Percentiles rank a stretch among this genome's conserved stretches.
phyloP scores from a whole-genome alignment of 805 yeast species.

The Hanseniaspora occidentalis region DNA sequence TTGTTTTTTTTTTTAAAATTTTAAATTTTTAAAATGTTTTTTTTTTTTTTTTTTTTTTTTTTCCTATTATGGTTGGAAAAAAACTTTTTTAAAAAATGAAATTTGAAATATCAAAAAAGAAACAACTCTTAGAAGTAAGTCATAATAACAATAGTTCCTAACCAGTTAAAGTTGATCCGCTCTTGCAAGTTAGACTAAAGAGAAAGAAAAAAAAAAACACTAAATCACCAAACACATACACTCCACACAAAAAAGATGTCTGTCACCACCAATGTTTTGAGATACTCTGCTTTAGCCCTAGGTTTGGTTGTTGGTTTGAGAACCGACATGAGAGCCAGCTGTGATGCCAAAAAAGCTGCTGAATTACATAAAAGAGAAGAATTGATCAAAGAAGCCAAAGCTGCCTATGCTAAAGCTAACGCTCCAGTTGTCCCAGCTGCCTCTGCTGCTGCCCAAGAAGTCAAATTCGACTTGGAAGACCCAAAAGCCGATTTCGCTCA shows the following conservation, averaged over 20 bases:
- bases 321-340: constrained; percentile 62
- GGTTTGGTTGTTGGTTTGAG: constrained; percentile 84
- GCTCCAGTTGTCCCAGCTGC: constrained; percentile 31
- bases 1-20: no score
- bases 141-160: no score
- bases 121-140: no score
- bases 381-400: constrained; percentile 79
- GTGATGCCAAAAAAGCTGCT: constrained; percentile 44
- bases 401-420: constrained; percentile 64
- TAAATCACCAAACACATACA: neutral
- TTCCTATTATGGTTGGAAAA: no score
- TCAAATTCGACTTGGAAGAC: constrained; percentile 30
- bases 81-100: no score
- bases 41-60: no score
- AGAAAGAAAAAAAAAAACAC: neutral
- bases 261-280: constrained; percentile 46
- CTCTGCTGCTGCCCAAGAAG: constrained; percentile 32
- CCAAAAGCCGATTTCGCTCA: constrained; percentile 79
- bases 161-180: no score
- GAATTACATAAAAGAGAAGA: constrained; percentile 55
- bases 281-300: constrained; percentile 83
- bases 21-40: no score
- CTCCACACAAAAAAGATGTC: constrained; percentile 27
- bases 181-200: neutral
- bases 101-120: no score